phyloP scores from a whole-genome alignment of 2,329 filamentous ascomycete species.

The Cladophialophora carrionii region DNA sequence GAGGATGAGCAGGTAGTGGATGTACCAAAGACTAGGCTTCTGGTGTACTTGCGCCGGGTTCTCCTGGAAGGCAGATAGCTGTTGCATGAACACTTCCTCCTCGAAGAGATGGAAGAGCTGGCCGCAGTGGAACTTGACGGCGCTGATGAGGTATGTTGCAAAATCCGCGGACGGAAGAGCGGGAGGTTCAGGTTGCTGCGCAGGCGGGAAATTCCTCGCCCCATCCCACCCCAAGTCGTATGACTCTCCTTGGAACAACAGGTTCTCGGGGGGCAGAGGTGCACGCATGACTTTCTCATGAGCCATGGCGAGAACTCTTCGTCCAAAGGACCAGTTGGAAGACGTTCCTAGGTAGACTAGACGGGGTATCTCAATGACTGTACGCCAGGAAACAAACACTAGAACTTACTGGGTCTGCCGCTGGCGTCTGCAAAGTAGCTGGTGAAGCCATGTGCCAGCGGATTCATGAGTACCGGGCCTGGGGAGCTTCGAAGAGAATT shows the following conservation, averaged over 20 bases:
- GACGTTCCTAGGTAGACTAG: constrained; percentile 59
- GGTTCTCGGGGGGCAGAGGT: constrained; percentile 49
- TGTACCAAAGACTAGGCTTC: constrained; percentile 52
- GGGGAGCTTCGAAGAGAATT: constrained; percentile 33
- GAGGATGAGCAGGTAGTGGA: constrained; percentile 58
- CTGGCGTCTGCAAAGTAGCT: constrained; percentile 50
- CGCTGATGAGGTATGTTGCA: constrained; percentile 57
- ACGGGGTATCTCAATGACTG: constrained; percentile 15
- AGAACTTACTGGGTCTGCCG: constrained; percentile 50
- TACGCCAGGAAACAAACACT: neutral
- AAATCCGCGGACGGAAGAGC: constrained; percentile 57
- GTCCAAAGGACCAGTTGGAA: constrained; percentile 61
- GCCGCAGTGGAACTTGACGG: constrained; percentile 60
- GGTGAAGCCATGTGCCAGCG: constrained; percentile 48
- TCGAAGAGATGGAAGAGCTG: constrained; percentile 61
- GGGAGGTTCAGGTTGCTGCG: constrained; percentile 42
- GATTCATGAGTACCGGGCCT: constrained; percentile 47
- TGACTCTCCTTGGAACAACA: constrained; percentile 57
- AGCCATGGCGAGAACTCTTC: constrained; percentile 55
- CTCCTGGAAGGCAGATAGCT: constrained; percentile 50
- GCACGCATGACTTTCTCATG: constrained; percentile 53
- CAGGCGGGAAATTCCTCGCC: constrained; percentile 36
- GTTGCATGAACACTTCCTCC: constrained; percentile 55
- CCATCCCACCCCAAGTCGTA: constrained; percentile 60
- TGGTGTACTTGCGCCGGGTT: constrained; percentile 38